Percentiles rank a stretch among this genome's conserved stretches.
Evolutionary conservation across 192 early-diverging fungal species (phyloP).

Genomic region (Gonapodya sp.): DNA sequence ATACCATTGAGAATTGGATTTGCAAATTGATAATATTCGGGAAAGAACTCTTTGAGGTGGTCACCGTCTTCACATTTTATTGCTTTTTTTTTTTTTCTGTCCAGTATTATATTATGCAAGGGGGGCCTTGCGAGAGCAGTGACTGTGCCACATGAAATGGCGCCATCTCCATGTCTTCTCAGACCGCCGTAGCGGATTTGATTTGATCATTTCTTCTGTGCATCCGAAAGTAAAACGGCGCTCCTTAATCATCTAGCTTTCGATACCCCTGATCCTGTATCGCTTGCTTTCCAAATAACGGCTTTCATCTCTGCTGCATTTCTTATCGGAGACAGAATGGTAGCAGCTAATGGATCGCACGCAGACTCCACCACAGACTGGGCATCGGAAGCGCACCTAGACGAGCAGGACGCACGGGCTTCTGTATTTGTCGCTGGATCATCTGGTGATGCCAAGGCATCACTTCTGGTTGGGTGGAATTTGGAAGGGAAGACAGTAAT

Average conservation of each 20-base stretch:
- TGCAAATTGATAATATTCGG: too few species aligned
- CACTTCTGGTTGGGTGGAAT: constrained; percentile 76
- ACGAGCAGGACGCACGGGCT: neutral
- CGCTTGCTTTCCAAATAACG: neutral
- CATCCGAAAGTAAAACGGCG: too few species aligned
- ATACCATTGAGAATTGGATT: too few species aligned
- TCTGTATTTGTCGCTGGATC: constrained; percentile 9
- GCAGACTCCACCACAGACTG: neutral
- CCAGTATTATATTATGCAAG: too few species aligned
- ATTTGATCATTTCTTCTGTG: neutral
- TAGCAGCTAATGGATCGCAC: neutral
- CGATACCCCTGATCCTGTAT: too few species aligned
- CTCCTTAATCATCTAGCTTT: too few species aligned
- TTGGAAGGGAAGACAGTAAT: constrained; percentile 62
- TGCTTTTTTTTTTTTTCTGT: neutral
- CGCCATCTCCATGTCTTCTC: too few species aligned
- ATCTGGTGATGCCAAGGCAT: constrained; percentile 36
- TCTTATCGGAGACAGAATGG: neutral
- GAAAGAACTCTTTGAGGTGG: too few species aligned
- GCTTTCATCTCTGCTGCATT: neutral
- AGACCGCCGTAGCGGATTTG: neutral
- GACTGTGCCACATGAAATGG: neutral
- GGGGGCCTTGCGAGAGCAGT: too few species aligned
- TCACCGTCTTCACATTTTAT: too few species aligned
- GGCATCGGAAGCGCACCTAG: neutral